Evolutionary conservation across 129 eudicot genomes (phyloP).

Genomic region (Flaveria robusta): DNA sequence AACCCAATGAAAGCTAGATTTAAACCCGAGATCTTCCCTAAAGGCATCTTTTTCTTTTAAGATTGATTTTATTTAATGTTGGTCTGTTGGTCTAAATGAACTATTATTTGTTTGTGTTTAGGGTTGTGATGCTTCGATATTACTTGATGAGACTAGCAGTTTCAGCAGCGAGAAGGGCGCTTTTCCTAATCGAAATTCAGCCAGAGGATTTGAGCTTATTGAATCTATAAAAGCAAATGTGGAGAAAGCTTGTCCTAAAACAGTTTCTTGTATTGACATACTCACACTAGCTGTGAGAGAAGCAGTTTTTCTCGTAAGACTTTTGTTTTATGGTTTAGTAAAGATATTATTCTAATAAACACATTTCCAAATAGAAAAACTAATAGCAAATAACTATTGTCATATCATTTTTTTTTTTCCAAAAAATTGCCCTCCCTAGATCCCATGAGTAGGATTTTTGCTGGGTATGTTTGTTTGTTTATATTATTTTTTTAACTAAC

Average conservation of each 20-base stretch:
- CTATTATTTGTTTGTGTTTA: conserved; percentile 21
- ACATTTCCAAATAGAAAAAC: neutral
- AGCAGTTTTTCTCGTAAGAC: conserved; percentile 61
- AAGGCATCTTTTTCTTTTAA: neutral
- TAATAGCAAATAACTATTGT: too few relatives aligned
- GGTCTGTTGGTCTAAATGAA: neutral
- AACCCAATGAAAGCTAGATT: neutral
- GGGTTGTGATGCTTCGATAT: conserved; percentile 84
- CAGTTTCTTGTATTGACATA: conserved; percentile 83
- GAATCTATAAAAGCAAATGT: conserved; percentile 60
- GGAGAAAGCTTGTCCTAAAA: conserved; percentile 76
- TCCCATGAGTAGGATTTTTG: too few relatives aligned
- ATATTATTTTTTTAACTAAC: neutral
- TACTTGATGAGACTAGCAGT: conserved; percentile 59
- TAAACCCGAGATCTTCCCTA: neutral
- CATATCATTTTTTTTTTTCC: too few relatives aligned
- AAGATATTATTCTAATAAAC: neutral
- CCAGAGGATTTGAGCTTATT: conserved; percentile 73
- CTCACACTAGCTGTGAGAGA: conserved; percentile 62
- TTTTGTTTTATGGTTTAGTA: conserved; percentile 1
- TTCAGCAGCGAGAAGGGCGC: conserved; percentile 71
- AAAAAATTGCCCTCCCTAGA: too few relatives aligned
- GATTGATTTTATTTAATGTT: neutral
- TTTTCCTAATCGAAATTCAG: conserved; percentile 56
- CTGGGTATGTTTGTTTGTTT: neutral